Evolutionary conservation across 2,329 filamentous ascomycete genomes (phyloP).

Genomic region (Stagonosporopsis vannaccii): DNA sequence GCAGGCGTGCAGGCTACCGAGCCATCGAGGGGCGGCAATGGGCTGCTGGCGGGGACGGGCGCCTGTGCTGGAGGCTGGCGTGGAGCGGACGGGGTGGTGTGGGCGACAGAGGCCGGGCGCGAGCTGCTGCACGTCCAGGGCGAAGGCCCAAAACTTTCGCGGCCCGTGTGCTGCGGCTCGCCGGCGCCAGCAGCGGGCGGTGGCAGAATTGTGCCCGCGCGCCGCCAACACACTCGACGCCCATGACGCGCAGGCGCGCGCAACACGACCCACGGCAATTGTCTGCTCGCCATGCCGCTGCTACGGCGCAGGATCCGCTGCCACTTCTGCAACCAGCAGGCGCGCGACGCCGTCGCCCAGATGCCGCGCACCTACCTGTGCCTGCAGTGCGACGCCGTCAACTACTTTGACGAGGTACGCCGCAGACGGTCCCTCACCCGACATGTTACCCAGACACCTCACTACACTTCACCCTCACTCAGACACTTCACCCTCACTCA

Average conservation of each 20-base stretch:
- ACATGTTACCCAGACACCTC: no score
- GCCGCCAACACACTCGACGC: background rate
- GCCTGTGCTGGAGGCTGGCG: background rate
- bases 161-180: background rate
- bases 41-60: background rate
- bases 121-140: background rate
- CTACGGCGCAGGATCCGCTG: conserved; percentile 47
- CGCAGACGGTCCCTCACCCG: no score
- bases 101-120: background rate
- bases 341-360: conserved; percentile 31
- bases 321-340: conserved; percentile 43
- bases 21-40: background rate
- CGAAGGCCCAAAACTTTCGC: background rate
- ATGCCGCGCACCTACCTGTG: conserved; percentile 38
- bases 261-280: conserved; percentile 14
- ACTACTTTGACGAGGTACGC: conserved; percentile 83
- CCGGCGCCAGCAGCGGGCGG: conserved; percentile 25
- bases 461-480: no score
- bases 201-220: conserved; percentile 24
- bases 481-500: no score
- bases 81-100: background rate
- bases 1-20: background rate
- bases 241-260: conserved; percentile 5
- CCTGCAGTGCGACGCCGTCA: conserved; percentile 80
- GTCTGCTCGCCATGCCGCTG: conserved; percentile 36